Base-by-base conservation (phyloP, 2,329 filamentous ascomycete genomes). In the Cryphonectria carpinicola region DNA sequence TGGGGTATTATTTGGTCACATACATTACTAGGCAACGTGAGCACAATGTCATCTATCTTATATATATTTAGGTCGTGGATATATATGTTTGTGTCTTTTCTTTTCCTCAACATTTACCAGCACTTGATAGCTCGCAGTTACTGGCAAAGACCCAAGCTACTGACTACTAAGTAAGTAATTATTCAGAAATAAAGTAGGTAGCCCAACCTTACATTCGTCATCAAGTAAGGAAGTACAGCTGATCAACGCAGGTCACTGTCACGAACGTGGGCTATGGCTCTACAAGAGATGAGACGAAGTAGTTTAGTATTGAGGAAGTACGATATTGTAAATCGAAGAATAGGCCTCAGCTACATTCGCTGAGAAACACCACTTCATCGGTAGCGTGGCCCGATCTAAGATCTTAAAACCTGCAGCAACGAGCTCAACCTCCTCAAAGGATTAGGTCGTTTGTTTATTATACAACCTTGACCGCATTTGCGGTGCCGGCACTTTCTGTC, bases 391-490 rank as follows among this genome's bases (percentile, higher is more conserved):
- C 2, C 25, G 6, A 8, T 19, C 7, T 17, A 58, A 17, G 54
- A 19, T 19, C 8, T 49, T 7, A 49, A n/a, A 3, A 32, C 4
- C 14, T 28, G 28, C 25, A 58, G 54, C 28, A 32, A 28, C 54
- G 54, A 58, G 28, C 25, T 25, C 25, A 58, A 8, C n/a, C 37
- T 64, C n/a, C 13, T 65, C 25, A 72, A 17, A 13, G 63, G 22
- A 1, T 68, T 41, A 3, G 68, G 65, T 2, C 19, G 17, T 43
- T 65, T 66, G 35, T 70, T 72, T 43, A 67, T 67, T 3, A 22
- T 49, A 61, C 68, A 70, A 8, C 28, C 54, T 13, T 43, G 19
- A 6, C 58, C 49, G 32, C 71, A 70, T 37, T 52, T 65, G 11
- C n/a, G 5, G 25, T 68, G 68, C 1, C 54, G 65, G 11, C 71